Conservation (phyloP, 2,329 filamentous ascomycete species). For the Penicillium sp. region DNA sequence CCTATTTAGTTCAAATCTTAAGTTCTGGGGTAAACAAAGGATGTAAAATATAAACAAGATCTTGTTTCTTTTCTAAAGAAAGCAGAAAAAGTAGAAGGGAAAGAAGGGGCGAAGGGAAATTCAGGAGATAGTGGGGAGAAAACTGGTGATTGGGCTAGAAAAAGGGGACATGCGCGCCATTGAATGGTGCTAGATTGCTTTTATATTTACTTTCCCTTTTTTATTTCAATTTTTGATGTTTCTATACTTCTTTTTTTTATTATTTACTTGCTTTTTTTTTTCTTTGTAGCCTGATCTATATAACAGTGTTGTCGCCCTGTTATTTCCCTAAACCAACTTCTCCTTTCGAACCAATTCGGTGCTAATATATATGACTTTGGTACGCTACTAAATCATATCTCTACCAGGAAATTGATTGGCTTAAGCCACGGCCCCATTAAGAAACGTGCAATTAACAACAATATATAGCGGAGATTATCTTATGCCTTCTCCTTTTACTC, state of each 20-base stretch:
- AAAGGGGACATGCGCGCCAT: slow-evolving; percentile 12
- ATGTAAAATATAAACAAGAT: not conserved
- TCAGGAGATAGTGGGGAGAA: slow-evolving; percentile 15
- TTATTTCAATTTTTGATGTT: not conserved
- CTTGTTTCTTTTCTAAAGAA: not conserved
- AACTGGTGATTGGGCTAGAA: slow-evolving; percentile 10
- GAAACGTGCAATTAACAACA: slow-evolving; percentile 4
- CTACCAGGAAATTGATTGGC: slow-evolving; percentile 16
- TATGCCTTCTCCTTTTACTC: not conserved
- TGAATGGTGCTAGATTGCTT: not conserved
- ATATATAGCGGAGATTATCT: not conserved
- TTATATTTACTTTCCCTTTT: not conserved
- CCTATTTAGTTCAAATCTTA: not conserved
- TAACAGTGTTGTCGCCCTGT: not conserved
- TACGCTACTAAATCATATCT: slow-evolving; percentile 18
- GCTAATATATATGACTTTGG: slow-evolving; percentile 18
- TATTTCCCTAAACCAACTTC: not conserved
- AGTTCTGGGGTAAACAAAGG: slow-evolving; percentile 6
- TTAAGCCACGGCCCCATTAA: slow-evolving; percentile 6
- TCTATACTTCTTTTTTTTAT: no score
- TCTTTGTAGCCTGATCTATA: not conserved
- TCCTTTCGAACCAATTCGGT: not conserved
- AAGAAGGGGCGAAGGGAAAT: slow-evolving; percentile 15
- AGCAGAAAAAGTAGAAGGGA: not conserved
- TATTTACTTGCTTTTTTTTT: no score